phyloP scores from a whole-genome alignment of 306 rosid species.

The Vachellia pachyceras region DNA sequence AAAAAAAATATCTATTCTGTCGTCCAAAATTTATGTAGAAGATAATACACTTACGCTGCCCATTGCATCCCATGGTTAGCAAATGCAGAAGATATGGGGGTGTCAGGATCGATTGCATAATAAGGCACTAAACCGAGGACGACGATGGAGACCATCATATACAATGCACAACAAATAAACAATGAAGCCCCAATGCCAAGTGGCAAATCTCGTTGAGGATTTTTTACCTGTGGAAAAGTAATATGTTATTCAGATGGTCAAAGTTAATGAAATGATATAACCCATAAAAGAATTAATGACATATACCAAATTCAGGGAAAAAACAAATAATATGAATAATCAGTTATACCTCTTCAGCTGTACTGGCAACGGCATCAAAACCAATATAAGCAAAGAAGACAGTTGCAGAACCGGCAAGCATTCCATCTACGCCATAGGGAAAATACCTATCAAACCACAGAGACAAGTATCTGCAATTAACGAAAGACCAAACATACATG shows the following conservation, averaged over 20 bases:
- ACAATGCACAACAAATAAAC: constrained; percentile 83
- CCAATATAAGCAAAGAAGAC: constrained; percentile 95
- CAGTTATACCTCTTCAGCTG: constrained; percentile 87
- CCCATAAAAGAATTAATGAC: not conserved
- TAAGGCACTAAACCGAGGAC: constrained; percentile 94
- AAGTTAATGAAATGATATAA: constrained; percentile 14
- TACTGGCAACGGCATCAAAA: constrained; percentile 90
- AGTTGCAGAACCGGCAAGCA: constrained; percentile 98
- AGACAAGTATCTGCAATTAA: constrained; percentile 28
- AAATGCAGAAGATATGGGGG: constrained; percentile 92
- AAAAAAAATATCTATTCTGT: constrained; percentile 10
- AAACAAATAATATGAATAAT: not conserved
- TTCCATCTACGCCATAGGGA: constrained; percentile 88
- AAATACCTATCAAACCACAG: constrained; percentile 62
- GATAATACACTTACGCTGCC: constrained; percentile 77
- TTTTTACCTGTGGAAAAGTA: constrained; percentile 69
- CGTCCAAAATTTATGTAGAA: not conserved
- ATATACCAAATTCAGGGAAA: not conserved
- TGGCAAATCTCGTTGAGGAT: constrained; percentile 94
- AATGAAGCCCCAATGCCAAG: constrained; percentile 76
- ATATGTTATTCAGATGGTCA: constrained; percentile 29
- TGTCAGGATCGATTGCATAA: constrained; percentile 85
- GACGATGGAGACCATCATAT: constrained; percentile 84
- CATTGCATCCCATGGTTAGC: constrained; percentile 80
- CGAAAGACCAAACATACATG: constrained; percentile 21